phyloP scores from a whole-genome alignment of 2,329 filamentous ascomycete genomes.

The Cyclaneusma minus region DNA sequence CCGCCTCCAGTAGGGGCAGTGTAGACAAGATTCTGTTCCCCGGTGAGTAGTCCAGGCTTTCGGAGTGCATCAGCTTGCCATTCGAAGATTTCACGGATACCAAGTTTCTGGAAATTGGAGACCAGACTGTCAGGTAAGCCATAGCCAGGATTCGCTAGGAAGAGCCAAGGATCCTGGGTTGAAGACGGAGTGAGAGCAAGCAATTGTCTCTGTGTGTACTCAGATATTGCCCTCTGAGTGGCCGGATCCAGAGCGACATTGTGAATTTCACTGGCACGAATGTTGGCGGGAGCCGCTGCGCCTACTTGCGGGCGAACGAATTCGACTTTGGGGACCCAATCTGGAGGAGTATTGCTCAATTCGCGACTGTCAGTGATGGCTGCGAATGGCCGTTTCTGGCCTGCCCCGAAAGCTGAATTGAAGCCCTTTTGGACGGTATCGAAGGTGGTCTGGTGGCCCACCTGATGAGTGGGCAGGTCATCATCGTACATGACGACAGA shows the following conservation, averaged over 20 bases:
- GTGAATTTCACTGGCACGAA: slow-evolving; percentile 28
- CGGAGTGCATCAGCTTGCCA: slow-evolving; percentile 67
- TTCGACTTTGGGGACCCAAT: neutral
- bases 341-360: neutral
- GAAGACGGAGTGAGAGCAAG: slow-evolving; percentile 38
- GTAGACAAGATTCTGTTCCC: slow-evolving; percentile 59
- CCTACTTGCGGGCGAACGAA: slow-evolving; percentile 1
- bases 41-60: slow-evolving; percentile 47
- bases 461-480: too few species aligned
- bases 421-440: slow-evolving; percentile 7
- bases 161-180: slow-evolving; percentile 37
- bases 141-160: slow-evolving; percentile 47
- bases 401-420: slow-evolving; percentile 9
- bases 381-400: slow-evolving; percentile 12
- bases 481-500: too few species aligned
- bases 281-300: slow-evolving; percentile 2
- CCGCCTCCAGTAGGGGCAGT: slow-evolving; percentile 66
- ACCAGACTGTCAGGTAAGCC: slow-evolving; percentile 43
- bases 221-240: slow-evolving; percentile 21
- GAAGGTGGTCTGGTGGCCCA: slow-evolving; percentile 12
- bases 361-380: slow-evolving; percentile 2
- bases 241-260: slow-evolving; percentile 17
- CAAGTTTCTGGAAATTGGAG: slow-evolving; percentile 46
- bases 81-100: slow-evolving; percentile 60
- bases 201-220: slow-evolving; percentile 39